Evolutionary conservation across 257 asterid genomes (phyloP).

Genomic region (Scutellaria minor): DNA sequence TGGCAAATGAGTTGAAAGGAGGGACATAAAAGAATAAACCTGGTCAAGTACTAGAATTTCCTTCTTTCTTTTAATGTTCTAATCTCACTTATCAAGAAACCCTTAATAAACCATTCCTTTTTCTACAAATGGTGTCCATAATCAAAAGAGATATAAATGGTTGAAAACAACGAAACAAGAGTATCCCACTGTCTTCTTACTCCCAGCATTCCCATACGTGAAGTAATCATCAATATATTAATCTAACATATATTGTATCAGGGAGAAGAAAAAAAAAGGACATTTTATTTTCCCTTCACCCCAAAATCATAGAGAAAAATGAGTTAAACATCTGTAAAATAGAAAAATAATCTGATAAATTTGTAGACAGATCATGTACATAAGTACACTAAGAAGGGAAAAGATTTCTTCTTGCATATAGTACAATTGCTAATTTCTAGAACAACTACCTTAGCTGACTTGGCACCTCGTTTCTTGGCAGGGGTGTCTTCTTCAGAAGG

Average conservation of each 20-base stretch:
- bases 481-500: slow-evolving; percentile 49
- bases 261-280: background rate
- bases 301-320: background rate
- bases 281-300: background rate
- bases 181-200: background rate
- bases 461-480: slow-evolving; percentile 29
- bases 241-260: background rate
- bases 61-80: background rate
- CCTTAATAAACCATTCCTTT: background rate
- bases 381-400: background rate
- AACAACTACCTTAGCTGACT: slow-evolving; percentile 30
- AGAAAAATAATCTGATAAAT: background rate
- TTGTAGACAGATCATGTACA: background rate
- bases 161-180: slow-evolving; percentile 1
- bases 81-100: background rate
- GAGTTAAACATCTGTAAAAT: background rate
- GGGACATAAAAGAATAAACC: slow-evolving; percentile 35
- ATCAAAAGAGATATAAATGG: background rate
- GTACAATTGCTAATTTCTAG: background rate
- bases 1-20: background rate
- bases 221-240: slow-evolving; percentile 2
- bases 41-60: background rate
- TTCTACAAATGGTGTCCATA: slow-evolving; percentile 7
- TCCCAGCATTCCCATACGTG: background rate
- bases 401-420: background rate